Percentiles rank a stretch among this genome's conserved stretches.
phyloP scores from a whole-genome alignment of 1,284 basidiomycete species.

The Limonomyces culmigenus region DNA sequence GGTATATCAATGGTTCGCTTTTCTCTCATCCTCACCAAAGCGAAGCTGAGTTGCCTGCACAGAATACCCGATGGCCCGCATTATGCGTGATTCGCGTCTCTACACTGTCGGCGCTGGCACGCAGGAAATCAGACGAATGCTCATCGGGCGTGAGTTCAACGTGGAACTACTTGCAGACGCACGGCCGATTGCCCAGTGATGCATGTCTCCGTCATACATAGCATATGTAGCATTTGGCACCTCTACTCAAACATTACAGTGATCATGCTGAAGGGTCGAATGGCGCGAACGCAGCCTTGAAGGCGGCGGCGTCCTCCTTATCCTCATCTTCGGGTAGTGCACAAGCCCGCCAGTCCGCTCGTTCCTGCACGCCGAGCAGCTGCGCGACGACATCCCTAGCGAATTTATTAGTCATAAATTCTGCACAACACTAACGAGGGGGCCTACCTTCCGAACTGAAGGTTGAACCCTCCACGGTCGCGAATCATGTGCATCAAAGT shows the following conservation, averaged over 20 bases:
- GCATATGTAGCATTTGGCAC: too few relatives aligned
- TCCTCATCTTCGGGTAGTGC: conserved; percentile 68
- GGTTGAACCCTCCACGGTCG: conserved; percentile 60
- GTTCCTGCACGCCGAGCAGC: conserved; percentile 55
- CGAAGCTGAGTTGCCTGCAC: conserved; percentile 1
- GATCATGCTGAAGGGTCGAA: too few relatives aligned
- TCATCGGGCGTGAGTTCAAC: conserved; percentile 84
- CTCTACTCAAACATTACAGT: too few relatives aligned
- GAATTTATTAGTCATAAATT: conserved; percentile 5
- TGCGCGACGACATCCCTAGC: conserved; percentile 65
- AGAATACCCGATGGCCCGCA: conserved; percentile 82
- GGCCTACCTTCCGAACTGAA: conserved; percentile 84
- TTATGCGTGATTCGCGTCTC: conserved; percentile 70
- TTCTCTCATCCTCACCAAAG: conserved; percentile 1
- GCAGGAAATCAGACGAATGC: conserved; percentile 80
- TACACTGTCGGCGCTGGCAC: conserved; percentile 89
- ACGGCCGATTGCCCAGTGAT: too few relatives aligned
- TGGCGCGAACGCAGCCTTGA: conserved; percentile 65
- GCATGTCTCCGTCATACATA: too few relatives aligned
- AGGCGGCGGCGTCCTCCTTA: conserved; percentile 59
- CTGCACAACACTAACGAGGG: conserved; percentile 3
- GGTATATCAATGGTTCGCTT: conserved; percentile 72
- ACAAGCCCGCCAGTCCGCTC: conserved; percentile 86
- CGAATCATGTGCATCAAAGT: conserved; percentile 76
- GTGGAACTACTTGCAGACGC: too few relatives aligned